A percentile compares a stretch with the other conserved stretches of the same genome.
These are phyloP conservation scores for Chiua virens DNA, from an alignment of 768 basidiomycete genomes.

Conservation along the genomic window DNA sequence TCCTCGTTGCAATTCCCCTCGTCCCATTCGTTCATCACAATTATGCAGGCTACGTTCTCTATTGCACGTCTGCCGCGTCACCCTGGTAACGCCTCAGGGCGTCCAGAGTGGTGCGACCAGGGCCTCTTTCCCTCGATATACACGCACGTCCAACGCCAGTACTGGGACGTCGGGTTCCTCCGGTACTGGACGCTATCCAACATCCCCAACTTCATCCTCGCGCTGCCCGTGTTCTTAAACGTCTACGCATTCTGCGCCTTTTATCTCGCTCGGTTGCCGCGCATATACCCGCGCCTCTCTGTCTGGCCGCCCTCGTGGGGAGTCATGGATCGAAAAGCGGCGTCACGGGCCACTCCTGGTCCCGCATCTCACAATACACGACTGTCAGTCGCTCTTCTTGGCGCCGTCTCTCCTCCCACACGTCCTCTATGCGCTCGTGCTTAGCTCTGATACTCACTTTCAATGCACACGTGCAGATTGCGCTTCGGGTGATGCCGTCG, in stretches of 20 bases:
- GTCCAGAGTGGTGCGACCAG: slow-evolving; percentile 62
- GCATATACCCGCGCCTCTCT: slow-evolving; percentile 1
- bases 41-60: slow-evolving; percentile 57
- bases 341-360: background rate
- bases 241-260: slow-evolving; percentile 36
- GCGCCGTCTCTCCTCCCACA: slow-evolving; percentile 58
- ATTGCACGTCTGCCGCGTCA: slow-evolving; percentile 47
- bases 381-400: slow-evolving; percentile 35
- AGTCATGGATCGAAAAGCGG: background rate
- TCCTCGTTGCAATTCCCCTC: slow-evolving; percentile 49
- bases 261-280: slow-evolving; percentile 18
- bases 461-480: slow-evolving; percentile 85
- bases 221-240: slow-evolving; percentile 63
- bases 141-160: slow-evolving; percentile 73
- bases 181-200: slow-evolving; percentile 84
- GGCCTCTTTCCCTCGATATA: slow-evolving; percentile 69
- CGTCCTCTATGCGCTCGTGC: slow-evolving; percentile 67
- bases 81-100: background rate
- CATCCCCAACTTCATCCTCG: slow-evolving; percentile 85
- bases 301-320: background rate
- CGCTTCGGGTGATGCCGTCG: slow-evolving; percentile 71
- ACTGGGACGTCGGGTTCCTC: slow-evolving; percentile 88
- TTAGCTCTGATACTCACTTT: slow-evolving; percentile 69
- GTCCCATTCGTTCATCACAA: slow-evolving; percentile 77
- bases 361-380: too few species aligned